A percentile compares a stretch with the other conserved stretches of the same genome.
These are phyloP conservation scores for Casuarina equisetifolia DNA, from an alignment of 306 rosid species.

Conservation along the genomic window DNA sequence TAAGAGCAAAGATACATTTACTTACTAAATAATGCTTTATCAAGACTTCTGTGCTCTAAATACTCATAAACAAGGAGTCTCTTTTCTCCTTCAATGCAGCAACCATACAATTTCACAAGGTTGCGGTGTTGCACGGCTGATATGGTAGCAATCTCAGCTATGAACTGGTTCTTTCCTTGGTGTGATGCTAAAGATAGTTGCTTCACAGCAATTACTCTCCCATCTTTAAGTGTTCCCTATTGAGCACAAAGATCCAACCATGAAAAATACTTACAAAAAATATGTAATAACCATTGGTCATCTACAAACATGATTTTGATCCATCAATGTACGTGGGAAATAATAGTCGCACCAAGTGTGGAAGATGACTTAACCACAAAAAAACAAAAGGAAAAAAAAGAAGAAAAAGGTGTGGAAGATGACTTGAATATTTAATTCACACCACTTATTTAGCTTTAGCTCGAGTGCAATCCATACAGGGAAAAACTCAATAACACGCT, in stretches of 20 bases:
- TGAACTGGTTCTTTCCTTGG: constrained; percentile 82
- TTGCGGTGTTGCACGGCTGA: constrained; percentile 88
- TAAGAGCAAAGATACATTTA: background rate
- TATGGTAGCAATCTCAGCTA: constrained; percentile 80
- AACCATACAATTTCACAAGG: constrained; percentile 74
- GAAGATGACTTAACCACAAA: too few species aligned
- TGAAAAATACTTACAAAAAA: background rate
- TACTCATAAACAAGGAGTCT: constrained; percentile 79
- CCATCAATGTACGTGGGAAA: background rate
- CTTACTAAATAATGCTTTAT: constrained; percentile 83
- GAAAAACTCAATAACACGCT: too few species aligned
- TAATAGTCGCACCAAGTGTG: background rate
- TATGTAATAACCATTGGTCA: background rate
- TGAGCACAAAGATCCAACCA: background rate
- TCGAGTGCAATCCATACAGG: background rate
- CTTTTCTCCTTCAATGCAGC: constrained; percentile 68
- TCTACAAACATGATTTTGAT: background rate
- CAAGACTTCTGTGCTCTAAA: constrained; percentile 80
- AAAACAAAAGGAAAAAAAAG: too few species aligned
- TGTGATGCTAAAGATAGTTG: constrained; percentile 74
- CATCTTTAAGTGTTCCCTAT: constrained; percentile 77
- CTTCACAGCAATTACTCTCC: constrained; percentile 76
- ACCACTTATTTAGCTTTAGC: too few species aligned
- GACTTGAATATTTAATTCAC: too few species aligned
- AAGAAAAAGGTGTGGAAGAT: fast-evolving